Evolutionary conservation across 2,329 filamentous ascomycete species (phyloP).

Genomic region (Alternaria sp.): DNA sequence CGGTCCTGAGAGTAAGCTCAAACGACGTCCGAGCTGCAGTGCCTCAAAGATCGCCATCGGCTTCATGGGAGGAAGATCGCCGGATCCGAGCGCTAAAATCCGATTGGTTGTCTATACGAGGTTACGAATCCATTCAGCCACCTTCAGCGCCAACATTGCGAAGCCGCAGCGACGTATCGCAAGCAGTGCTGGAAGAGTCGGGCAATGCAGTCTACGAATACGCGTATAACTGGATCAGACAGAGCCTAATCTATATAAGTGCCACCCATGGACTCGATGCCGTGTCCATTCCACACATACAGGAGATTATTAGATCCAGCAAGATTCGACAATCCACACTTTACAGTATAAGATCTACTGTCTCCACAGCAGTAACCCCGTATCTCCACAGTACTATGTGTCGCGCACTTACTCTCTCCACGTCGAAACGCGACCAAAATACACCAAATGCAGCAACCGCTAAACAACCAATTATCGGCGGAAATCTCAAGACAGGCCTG

Average conservation of each 20-base stretch:
- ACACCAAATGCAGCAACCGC: neutral
- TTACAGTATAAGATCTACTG: neutral
- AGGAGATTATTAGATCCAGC: neutral
- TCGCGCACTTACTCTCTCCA: slow-evolving; percentile 1
- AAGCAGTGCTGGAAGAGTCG: neutral
- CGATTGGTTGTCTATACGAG: slow-evolving; percentile 12
- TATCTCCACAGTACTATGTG: neutral
- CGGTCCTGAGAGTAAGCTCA: neutral
- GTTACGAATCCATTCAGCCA: slow-evolving; percentile 11
- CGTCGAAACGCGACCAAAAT: slow-evolving; percentile 1
- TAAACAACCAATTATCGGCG: slow-evolving; percentile 2
- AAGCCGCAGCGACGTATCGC: slow-evolving; percentile 1
- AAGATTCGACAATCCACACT: neutral
- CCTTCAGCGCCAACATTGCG: slow-evolving; percentile 5
- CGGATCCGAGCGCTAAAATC: neutral
- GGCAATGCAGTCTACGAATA: neutral
- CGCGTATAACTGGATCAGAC: neutral
- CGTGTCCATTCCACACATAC: neutral
- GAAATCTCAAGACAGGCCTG: slow-evolving; percentile 19
- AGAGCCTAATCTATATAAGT: neutral
- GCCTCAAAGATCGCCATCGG: neutral
- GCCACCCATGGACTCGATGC: neutral
- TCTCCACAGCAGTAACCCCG: neutral
- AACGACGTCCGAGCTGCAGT: neutral
- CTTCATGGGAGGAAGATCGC: neutral